Percentiles rank a stretch among this genome's conserved stretches.
Conservation (phyloP, 345 rosid genomes). For the Ceriops decandra region DNA sequence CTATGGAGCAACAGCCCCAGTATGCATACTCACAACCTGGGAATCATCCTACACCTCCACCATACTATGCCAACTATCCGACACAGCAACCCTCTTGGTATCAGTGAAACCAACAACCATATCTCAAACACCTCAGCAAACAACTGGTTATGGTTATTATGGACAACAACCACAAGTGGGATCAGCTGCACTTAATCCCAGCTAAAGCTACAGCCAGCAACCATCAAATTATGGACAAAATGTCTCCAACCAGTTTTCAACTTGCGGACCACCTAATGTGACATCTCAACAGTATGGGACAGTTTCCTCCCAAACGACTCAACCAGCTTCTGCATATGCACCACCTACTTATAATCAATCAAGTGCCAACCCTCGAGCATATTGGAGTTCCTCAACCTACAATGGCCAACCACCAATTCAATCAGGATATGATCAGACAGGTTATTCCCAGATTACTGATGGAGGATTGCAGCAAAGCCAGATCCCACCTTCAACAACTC, state of each 20-base stretch:
- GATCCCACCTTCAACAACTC: conserved; percentile 2
- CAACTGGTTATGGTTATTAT: conserved; percentile 24
- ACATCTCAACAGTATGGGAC: conserved; percentile 15
- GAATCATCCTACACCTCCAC: conserved; percentile 6
- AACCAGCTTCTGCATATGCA: conserved; percentile 15
- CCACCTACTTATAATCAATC: conserved; percentile 18
- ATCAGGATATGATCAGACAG: conserved; percentile 24
- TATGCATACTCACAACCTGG: conserved; percentile 23
- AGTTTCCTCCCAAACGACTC: conserved; percentile 13
- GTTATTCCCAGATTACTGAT: conserved; percentile 14
- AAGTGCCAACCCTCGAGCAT: conserved; percentile 9
- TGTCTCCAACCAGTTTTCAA: conserved; percentile 10
- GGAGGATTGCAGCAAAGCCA: conserved; percentile 9
- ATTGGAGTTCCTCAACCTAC: conserved; percentile 15
- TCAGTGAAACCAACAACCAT: conserved; percentile 14
- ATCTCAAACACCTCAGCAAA: conserved; percentile 18
- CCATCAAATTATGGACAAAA: conserved; percentile 17
- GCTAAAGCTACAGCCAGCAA: conserved; percentile 20
- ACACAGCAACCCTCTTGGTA: conserved; percentile 22
- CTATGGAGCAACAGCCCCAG: conserved; percentile 21
- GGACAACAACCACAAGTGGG: conserved; percentile 23
- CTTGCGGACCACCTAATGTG: conserved; percentile 6
- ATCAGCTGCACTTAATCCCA: conserved; percentile 16
- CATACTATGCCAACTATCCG: conserved; percentile 16
- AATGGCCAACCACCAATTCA: conserved; percentile 11